Evolutionary conservation across 2,329 filamentous ascomycete genomes (phyloP), one percentile per base, ranked within the genome.

Genomic region (Aspergillus sojae): DNA sequence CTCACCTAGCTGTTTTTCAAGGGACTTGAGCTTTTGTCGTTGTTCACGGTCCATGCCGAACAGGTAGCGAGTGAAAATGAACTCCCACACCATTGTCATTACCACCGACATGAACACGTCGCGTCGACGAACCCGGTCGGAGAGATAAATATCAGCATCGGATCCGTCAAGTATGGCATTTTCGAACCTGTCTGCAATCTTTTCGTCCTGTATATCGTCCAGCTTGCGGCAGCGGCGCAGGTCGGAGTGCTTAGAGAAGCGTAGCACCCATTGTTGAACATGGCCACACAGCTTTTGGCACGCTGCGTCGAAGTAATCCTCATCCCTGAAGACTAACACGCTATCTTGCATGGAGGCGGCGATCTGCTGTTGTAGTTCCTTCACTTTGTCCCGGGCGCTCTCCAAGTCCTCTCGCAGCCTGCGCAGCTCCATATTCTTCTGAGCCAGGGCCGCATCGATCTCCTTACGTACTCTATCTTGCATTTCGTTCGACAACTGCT

Each of bases 1-100:
- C 75, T 99, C 95, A 23, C 87, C 86, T 34, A 99, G 85, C 45
- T 91, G 89, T 83, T 97, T 97, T 81, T 99, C 96, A 10, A 99
- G 86, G 39, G 91, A 89, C 82, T 99, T 98, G 77, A 99, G 89
- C 80, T 98, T 98, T 79, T 98, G 94, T 71, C 95, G 89, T 80
- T 99, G 95, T 79, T 98, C 95, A 71, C 94, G 88, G 77, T 99
- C 95, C 93, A 99, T 97, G 72, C 95, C 95, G 77, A 99, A 99
- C 30, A 99, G 88, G 78, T 99, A 99, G 67, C 95, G 89, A 10
- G 94, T 97, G 76, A 99, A 99, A 75, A 99, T 90, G 74, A 96
- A 97, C 79, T 99, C 95, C 94, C 94, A 99, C 58, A 99, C 89
- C 93, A 99, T 97, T 65, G 91, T 95, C 94, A 98, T 98, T 61